These are phyloP conservation scores for Coemansia sp. DNA, from an alignment of 192 early-diverging fungal species.

Conservation along the genomic window DNA sequence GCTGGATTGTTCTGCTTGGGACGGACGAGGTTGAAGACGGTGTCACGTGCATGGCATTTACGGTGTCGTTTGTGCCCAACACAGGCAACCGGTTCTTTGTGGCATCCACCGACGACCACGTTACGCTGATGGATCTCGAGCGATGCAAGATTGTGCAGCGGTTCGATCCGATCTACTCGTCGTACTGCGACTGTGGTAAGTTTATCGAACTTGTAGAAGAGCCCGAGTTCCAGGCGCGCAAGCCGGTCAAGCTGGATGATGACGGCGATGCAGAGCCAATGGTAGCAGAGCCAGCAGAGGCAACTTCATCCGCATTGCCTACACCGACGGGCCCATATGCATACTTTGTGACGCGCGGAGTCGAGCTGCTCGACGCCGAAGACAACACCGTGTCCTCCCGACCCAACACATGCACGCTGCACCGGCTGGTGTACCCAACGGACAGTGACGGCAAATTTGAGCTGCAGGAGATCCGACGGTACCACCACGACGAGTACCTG, in stretches of 20 bases:
- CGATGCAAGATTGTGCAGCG: constrained; percentile 54
- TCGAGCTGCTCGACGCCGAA: constrained; percentile 84
- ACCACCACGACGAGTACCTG: constrained; percentile 74
- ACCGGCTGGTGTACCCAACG: constrained; percentile 82
- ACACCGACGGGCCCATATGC: constrained; percentile 52
- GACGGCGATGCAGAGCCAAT: constrained; percentile 10
- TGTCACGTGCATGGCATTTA: constrained; percentile 95
- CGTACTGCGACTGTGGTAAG: constrained; percentile 94
- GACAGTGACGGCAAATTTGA: constrained; percentile 66
- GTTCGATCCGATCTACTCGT: constrained; percentile 75
- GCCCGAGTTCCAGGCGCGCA: constrained; percentile 39
- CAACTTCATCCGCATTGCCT: constrained; percentile 8
- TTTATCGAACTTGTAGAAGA: constrained; percentile 74
- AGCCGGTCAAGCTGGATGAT: constrained; percentile 41
- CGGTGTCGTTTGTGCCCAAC: constrained; percentile 87
- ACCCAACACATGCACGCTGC: constrained; percentile 84
- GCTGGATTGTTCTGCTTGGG: constrained; percentile 71
- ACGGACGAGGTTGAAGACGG: constrained; percentile 73
- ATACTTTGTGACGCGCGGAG: constrained; percentile 85
- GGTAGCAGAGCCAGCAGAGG: constrained; percentile 3
- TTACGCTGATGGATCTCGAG: constrained; percentile 92
- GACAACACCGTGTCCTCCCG: constrained; percentile 68
- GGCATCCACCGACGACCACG: constrained; percentile 83
- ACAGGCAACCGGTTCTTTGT: constrained; percentile 93
- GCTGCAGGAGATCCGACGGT: constrained; percentile 74